These are phyloP conservation scores for Cryptomeria japonica DNA, from an alignment of 75 land plant genomes.

Conservation along the genomic window DNA sequence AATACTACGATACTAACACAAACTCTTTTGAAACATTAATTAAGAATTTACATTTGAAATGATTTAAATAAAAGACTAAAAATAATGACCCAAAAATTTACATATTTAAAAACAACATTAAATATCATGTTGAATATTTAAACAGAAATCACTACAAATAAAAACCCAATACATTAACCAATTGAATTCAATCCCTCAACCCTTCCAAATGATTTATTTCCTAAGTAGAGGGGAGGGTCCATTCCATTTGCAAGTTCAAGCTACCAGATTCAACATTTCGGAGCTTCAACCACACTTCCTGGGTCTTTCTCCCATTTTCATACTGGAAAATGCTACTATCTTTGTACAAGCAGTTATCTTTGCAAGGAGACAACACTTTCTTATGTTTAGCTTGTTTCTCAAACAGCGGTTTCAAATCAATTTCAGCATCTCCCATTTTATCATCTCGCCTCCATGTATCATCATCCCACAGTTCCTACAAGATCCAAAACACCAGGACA, in stretches of 20 bases:
- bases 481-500: background rate
- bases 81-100: too few species aligned
- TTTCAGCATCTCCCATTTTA: constrained; percentile 50
- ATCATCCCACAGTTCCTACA: constrained; percentile 55
- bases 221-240: background rate
- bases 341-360: background rate
- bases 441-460: constrained; percentile 55
- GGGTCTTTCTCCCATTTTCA: background rate
- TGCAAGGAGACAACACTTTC: background rate
- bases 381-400: constrained; percentile 11
- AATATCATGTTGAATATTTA: too few species aligned
- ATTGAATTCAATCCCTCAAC: too few species aligned
- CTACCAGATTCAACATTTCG: background rate
- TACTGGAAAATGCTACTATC: background rate
- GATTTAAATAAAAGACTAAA: too few species aligned
- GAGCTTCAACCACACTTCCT: constrained; percentile 4
- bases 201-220: background rate
- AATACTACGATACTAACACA: too few species aligned
- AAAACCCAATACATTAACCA: too few species aligned
- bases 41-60: too few species aligned
- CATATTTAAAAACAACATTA: too few species aligned
- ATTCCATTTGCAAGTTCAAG: background rate
- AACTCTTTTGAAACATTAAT: too few species aligned
- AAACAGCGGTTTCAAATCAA: constrained; percentile 40
- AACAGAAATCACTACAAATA: too few species aligned